Conservation (phyloP, 345 rosid genomes). For the Salix dunnii region DNA sequence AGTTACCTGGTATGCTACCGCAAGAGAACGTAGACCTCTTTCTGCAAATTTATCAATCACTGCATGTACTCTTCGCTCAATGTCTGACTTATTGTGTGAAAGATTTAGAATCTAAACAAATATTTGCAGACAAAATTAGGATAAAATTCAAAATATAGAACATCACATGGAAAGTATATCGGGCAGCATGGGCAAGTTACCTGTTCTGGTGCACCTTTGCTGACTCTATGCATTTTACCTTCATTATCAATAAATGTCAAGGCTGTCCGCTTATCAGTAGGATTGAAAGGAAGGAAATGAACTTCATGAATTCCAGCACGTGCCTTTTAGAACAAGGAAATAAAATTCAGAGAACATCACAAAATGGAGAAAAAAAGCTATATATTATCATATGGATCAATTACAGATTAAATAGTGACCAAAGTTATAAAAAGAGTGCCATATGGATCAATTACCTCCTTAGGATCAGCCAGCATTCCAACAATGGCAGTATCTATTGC, state of each 20-base stretch:
- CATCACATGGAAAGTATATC: not conserved
- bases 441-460: slow-evolving; percentile 52
- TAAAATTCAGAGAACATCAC: not conserved
- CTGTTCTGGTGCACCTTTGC: slow-evolving; percentile 99
- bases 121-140: slow-evolving; percentile 20
- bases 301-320: slow-evolving; percentile 92
- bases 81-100: slow-evolving; percentile 79
- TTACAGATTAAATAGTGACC: not conserved
- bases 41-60: slow-evolving; percentile 96
- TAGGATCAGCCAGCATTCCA: slow-evolving; percentile 96
- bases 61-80: slow-evolving; percentile 88
- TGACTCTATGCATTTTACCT: slow-evolving; percentile 94
- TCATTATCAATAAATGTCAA: slow-evolving; percentile 69
- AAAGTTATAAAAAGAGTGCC: not conserved
- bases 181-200: slow-evolving; percentile 30
- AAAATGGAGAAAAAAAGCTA: not conserved
- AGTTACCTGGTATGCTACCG: slow-evolving; percentile 88
- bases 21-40: slow-evolving; percentile 92
- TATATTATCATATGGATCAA: not conserved
- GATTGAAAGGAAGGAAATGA: slow-evolving; percentile 97
- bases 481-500: slow-evolving; percentile 96
- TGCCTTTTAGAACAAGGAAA: slow-evolving; percentile 50
- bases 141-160: not conserved
- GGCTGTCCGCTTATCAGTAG: slow-evolving; percentile 97
- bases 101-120: slow-evolving; percentile 71